Evolutionary conservation across 495 filamentous ascomycete genomes (phyloP), one percentile per base, ranked within the genome.

Genomic region (Aspergillus hancockii): DNA sequence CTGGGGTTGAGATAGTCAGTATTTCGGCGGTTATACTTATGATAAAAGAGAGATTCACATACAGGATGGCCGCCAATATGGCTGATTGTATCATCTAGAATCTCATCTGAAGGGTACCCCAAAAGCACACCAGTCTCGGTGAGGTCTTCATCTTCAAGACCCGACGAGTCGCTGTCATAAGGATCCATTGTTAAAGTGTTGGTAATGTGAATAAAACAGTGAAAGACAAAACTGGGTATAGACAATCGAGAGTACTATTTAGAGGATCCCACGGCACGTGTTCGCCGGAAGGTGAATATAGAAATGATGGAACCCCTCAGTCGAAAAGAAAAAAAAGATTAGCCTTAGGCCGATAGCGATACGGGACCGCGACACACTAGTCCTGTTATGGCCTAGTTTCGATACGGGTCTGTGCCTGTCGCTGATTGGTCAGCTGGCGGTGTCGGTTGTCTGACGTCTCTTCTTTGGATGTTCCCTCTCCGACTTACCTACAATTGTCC

Each of bases 111-210:
- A 8, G 93, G 88, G 70, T 96, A 98, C 18, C 94, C 94, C 22
- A 99, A 85, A 1, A 97, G 84, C 7, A 97, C 91, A 63, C 87
- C 89, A 18, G 94, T 99, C 68, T 93, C 90, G 10, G 87, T 91
- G 67, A 87, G 91, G 59, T 88, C 79, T 36, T 83, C 82, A 28
- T 87, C 84, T 46, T 90, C 90, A 31, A 81, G 62, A 1, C 62
- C 62, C 50, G 80, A 81, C 16, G 80, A 81, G 67, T 97, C 93
- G 68, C 89, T 93, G 63, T 94, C 90, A 68, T 95, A 91, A 18
- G 83, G 77, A 52, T 88, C 85, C 93, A 97, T 97, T 59, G 59
- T 54, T 58, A 22, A 9, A 43, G 13, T 8, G 19, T 22, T 28
- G 14, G 2, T 21, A 34, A 3, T 23, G 14, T 21, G 32, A 19